Evolutionary conservation across 2,329 filamentous ascomycete genomes (phyloP), one percentile per base, ranked within the genome.

Genomic region (Alternaria brassicae): DNA sequence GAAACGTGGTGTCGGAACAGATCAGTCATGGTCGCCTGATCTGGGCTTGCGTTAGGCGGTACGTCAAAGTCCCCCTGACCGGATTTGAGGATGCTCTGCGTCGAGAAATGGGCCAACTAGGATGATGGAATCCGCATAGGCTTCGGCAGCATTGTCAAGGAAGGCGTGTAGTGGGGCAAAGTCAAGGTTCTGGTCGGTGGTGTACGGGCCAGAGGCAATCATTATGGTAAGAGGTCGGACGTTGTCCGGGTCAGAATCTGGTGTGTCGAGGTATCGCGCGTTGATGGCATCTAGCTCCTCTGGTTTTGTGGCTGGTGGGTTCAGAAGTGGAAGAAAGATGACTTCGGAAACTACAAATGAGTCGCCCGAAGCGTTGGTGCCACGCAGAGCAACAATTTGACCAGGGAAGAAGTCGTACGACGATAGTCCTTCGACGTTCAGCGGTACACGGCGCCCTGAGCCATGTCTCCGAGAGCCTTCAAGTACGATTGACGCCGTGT

Each of bases 41-140:
- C 92, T 0, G 90, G 87, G 58, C 75, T 70, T 10, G 77, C 75
- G 42, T 77, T 72, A 2, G 77, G 60, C 1, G 82, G 81, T 6
- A 82, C 68, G 53, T 81, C 77, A 42, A 78, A 77, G 65, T 81
- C 80, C 15, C 15, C 82, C 82, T 13, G 77, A 79, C 23, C 92
- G 91, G 53, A 99, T 86, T 25, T 96, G 83, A 0, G 95, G 94
- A 75, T 99, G 95, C 69, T 97, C 93, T 34, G 90, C 84, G 75
- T 98, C 95, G 66, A 99, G 84, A 75, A 99, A 97, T 0, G 95
- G 95, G 0, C 95, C 95, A 4, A 86, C 82, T 8, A 99, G 83
- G 41, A 98, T 85, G 27, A 99, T 80, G 3, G 87, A 86, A 75
- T 99, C 95, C 10, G 89, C 91, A 64, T 87, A 89, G 21, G 84